These are phyloP conservation scores for Takakia lepidozioides DNA, from an alignment of 225 moss, liverwort and hornwort genomes.

Conservation along the genomic window DNA sequence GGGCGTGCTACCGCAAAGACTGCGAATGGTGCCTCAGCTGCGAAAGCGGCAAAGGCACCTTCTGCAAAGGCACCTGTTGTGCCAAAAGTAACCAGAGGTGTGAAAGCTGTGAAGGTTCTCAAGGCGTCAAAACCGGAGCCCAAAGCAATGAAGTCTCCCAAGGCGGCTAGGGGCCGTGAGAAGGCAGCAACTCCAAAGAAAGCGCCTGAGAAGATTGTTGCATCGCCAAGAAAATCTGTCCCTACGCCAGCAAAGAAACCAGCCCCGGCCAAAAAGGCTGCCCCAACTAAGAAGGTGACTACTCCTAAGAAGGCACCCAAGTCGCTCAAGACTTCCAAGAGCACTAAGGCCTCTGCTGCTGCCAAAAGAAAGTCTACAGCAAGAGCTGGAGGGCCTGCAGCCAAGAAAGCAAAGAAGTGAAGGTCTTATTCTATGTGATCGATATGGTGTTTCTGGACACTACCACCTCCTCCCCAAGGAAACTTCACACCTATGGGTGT, in stretches of 20 bases:
- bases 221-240: slow-evolving; percentile 26
- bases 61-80: too few species aligned
- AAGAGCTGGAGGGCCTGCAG: slow-evolving; percentile 18
- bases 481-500: not conserved
- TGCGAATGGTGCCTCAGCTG: slow-evolving; percentile 1
- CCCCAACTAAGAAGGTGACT: slow-evolving; percentile 19
- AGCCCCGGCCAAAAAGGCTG: slow-evolving; percentile 29
- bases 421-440: slow-evolving; percentile 3
- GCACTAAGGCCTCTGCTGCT: slow-evolving; percentile 5
- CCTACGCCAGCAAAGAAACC: slow-evolving; percentile 32
- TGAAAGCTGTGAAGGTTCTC: slow-evolving; percentile 14
- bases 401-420: slow-evolving; percentile 68
- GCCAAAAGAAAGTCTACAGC: slow-evolving; percentile 27
- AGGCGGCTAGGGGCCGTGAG: slow-evolving; percentile 20
- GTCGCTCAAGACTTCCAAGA: slow-evolving; percentile 38
- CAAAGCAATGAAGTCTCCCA: slow-evolving; percentile 16
- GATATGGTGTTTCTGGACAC: slow-evolving; percentile 27
- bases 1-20: slow-evolving; percentile 20
- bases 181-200: slow-evolving; percentile 37
- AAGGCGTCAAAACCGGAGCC: slow-evolving; percentile 7
- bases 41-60: slow-evolving; percentile 42
- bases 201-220: slow-evolving; percentile 12
- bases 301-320: slow-evolving; percentile 65
- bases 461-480: slow-evolving; percentile 11
- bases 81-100: too few species aligned